A percentile compares a stretch with the other conserved stretches of the same genome.
These are phyloP conservation scores for Cladosporium sp. DNA, from an alignment of 2,329 filamentous ascomycete species.

Conservation along the genomic window DNA sequence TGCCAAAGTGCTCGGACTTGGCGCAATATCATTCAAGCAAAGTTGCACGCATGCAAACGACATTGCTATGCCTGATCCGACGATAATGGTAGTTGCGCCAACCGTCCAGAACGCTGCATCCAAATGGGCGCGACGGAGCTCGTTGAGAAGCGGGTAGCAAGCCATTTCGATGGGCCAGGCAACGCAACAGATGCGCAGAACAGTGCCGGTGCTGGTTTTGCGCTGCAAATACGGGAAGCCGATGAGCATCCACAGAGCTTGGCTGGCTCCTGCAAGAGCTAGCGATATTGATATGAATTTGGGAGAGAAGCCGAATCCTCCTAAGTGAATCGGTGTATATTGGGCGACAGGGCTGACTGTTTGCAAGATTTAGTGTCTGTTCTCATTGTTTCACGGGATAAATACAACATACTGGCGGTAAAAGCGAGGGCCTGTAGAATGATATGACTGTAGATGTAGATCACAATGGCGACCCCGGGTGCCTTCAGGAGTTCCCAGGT, in stretches of 20 bases:
- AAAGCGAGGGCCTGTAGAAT: constrained; percentile 68
- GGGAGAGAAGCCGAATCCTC: constrained; percentile 62
- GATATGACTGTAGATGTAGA: constrained; percentile 62
- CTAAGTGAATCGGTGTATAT: constrained; percentile 58
- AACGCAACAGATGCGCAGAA: constrained; percentile 56
- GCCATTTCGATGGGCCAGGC: constrained; percentile 64
- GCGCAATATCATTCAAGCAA: constrained; percentile 68
- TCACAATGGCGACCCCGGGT: constrained; percentile 62
- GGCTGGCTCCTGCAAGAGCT: constrained; percentile 59
- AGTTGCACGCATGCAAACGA: constrained; percentile 68
- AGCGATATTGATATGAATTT: constrained; percentile 64
- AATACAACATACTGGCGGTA: constrained; percentile 48
- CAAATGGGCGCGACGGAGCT: constrained; percentile 49
- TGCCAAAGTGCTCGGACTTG: constrained; percentile 60
- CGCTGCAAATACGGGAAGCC: constrained; percentile 65
- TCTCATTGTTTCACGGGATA: not conserved
- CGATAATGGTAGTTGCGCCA: constrained; percentile 40
- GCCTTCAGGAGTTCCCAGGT: constrained; percentile 54
- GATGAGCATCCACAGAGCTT: constrained; percentile 68
- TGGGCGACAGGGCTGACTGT: constrained; percentile 61
- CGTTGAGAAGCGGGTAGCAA: constrained; percentile 51
- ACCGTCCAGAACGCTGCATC: constrained; percentile 55
- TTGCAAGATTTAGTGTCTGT: not conserved
- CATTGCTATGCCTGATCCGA: constrained; percentile 65
- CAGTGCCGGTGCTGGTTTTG: constrained; percentile 60